Evolutionary conservation across 495 filamentous ascomycete genomes (phyloP).

Genomic region (Amniculicola lignicola): DNA sequence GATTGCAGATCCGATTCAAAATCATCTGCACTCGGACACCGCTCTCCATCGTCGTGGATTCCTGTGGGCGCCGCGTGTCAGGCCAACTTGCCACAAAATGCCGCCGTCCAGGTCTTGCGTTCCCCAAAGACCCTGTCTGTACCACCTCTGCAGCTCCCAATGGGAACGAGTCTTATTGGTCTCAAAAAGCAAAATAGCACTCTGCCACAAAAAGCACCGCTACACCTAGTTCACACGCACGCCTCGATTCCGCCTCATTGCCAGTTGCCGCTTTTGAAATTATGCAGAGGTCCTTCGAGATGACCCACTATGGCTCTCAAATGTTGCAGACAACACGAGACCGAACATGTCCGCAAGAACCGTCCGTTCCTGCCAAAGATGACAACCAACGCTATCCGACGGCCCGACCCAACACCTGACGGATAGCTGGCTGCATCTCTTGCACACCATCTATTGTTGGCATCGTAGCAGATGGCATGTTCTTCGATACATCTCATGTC

Average conservation of each 20-base stretch:
- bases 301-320: no score
- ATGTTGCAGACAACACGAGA: no score
- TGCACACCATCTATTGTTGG: not conserved
- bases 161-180: slow-evolving; percentile 31
- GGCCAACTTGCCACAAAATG: slow-evolving; percentile 23
- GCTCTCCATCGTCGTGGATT: slow-evolving; percentile 12
- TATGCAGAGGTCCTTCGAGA: no score
- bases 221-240: not conserved
- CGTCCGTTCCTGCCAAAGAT: not conserved
- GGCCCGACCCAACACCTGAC: slow-evolving; percentile 8
- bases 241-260: slow-evolving; percentile 2
- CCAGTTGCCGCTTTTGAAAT: no score
- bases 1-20: slow-evolving; percentile 31
- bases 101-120: slow-evolving; percentile 7
- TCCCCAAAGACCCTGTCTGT: slow-evolving; percentile 6
- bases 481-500: not conserved
- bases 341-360: slow-evolving; percentile 15
- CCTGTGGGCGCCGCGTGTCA: not conserved
- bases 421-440: slow-evolving; percentile 9
- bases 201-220: not conserved
- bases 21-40: not conserved
- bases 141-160: not conserved
- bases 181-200: slow-evolving; percentile 23
- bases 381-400: not conserved
- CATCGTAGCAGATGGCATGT: not conserved